Evolutionary conservation across 2,329 filamentous ascomycete genomes (phyloP).

Genomic region (Lecanosticta acicola): DNA sequence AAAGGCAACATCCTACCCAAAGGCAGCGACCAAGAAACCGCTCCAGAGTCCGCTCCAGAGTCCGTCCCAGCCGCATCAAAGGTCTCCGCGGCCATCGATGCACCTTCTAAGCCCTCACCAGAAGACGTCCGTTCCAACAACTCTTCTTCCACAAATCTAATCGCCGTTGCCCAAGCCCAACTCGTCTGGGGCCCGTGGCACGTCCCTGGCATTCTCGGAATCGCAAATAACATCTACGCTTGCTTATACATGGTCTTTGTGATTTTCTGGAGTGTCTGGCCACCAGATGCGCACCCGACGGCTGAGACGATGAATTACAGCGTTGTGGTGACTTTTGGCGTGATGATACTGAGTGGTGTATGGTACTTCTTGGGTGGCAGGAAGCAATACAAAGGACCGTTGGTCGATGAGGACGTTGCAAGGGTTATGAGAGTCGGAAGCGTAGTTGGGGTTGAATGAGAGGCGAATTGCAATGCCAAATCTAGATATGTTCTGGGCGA

Average conservation of each 20-base stretch:
- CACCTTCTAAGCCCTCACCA: background rate
- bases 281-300: conserved; percentile 32
- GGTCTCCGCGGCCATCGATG: no score
- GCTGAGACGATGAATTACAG: conserved; percentile 41
- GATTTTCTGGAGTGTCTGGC: conserved; percentile 54
- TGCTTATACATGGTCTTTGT: conserved; percentile 51
- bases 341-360: conserved; percentile 33
- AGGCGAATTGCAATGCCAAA: no score
- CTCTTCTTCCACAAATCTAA: background rate
- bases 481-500: no score
- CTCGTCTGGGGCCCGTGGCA: conserved; percentile 54
- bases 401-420: conserved; percentile 33
- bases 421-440: conserved; percentile 25
- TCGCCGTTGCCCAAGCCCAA: conserved; percentile 21
- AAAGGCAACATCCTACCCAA: conserved; percentile 37
- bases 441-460: no score
- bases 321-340: conserved; percentile 36
- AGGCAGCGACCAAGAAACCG: conserved; percentile 26
- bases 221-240: conserved; percentile 51
- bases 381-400: conserved; percentile 36
- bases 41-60: background rate
- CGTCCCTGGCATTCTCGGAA: conserved; percentile 47
- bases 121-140: background rate
- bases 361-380: conserved; percentile 36
- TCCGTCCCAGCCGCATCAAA: background rate